Conservation (phyloP, 495 filamentous ascomycete species). For the Neurospora sp. region DNA sequence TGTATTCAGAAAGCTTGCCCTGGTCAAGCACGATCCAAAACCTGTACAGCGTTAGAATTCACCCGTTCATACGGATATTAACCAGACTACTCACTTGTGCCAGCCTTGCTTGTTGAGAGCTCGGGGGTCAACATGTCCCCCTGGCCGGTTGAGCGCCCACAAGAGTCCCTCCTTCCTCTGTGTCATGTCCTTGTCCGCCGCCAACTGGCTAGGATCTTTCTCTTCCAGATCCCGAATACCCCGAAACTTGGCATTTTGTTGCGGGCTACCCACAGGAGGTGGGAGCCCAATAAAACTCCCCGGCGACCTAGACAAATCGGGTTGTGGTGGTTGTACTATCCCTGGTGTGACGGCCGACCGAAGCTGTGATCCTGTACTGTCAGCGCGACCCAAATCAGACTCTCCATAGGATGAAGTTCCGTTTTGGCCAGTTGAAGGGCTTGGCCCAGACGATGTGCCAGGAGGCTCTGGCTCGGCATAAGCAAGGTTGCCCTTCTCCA, state of each 20-base stretch:
- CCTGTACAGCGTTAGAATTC: slow-evolving; percentile 34
- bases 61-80: background rate
- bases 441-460: slow-evolving; percentile 15
- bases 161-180: slow-evolving; percentile 80
- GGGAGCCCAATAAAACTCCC: slow-evolving; percentile 27
- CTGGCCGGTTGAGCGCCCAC: slow-evolving; percentile 88
- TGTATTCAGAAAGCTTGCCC: slow-evolving; percentile 93
- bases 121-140: slow-evolving; percentile 89
- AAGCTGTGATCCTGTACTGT: slow-evolving; percentile 61
- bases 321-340: slow-evolving; percentile 18
- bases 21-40: slow-evolving; percentile 98
- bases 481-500: slow-evolving; percentile 81
- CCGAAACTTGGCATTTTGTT: slow-evolving; percentile 61
- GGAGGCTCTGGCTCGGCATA: slow-evolving; percentile 63
- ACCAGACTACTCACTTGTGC: slow-evolving; percentile 73
- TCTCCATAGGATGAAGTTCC: slow-evolving; percentile 40
- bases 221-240: slow-evolving; percentile 87
- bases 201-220: slow-evolving; percentile 45
- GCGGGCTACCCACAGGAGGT: slow-evolving; percentile 34
- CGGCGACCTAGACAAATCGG: slow-evolving; percentile 35
- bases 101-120: slow-evolving; percentile 93
- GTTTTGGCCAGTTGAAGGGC: slow-evolving; percentile 25
- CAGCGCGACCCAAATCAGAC: slow-evolving; percentile 55
- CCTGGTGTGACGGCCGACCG: slow-evolving; percentile 25
- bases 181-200: slow-evolving; percentile 39